These are phyloP conservation scores for Skeletonema costatum DNA, from an alignment of 108 stramenopile species.

Conservation along the genomic window DNA sequence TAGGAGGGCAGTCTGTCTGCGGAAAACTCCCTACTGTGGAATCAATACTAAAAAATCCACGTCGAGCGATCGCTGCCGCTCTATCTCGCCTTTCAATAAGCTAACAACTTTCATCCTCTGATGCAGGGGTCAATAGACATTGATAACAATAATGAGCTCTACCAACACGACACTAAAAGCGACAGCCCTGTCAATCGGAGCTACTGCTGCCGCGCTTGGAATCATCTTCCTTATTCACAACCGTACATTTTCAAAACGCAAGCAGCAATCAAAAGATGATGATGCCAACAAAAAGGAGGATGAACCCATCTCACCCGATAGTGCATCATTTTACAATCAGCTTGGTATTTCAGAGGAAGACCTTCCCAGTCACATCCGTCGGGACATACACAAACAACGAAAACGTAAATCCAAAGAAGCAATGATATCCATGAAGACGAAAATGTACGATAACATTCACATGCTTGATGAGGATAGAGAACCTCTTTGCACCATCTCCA, in stretches of 20 bases:
- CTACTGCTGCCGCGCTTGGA: neutral
- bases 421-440: conserved; percentile 74
- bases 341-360: conserved; percentile 26
- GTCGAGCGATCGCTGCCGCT: too few species aligned
- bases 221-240: neutral
- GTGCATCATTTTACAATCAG: neutral
- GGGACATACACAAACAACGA: conserved; percentile 68
- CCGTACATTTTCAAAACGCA: neutral
- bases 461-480: conserved; percentile 67
- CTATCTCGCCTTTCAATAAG: too few species aligned
- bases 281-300: neutral
- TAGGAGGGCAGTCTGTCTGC: too few species aligned
- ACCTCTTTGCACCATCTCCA: conserved; percentile 67
- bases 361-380: conserved; percentile 63
- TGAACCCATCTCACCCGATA: neutral
- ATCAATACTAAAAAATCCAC: too few species aligned
- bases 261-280: neutral
- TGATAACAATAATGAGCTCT: neutral
- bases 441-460: conserved; percentile 85
- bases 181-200: neutral
- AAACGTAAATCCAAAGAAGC: conserved; percentile 64
- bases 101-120: too few species aligned
- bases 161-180: neutral
- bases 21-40: too few species aligned
- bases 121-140: too few species aligned